Evolutionary conservation across 257 asterid genomes (phyloP).

Genomic region (Solanum clarkiae): DNA sequence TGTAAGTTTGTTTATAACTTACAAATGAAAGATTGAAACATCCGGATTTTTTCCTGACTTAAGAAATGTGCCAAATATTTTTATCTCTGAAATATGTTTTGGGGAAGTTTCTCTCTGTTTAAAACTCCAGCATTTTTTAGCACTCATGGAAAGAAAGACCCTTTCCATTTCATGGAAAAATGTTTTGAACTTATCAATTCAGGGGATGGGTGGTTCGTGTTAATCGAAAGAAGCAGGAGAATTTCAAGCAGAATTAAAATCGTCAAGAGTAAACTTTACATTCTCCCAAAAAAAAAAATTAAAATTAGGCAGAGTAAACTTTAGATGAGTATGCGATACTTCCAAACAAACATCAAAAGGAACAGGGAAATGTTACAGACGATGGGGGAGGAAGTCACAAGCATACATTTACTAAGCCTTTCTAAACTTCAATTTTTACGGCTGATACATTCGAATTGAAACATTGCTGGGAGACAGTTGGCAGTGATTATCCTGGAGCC

Average conservation of each 20-base stretch:
- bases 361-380: background rate
- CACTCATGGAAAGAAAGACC: background rate
- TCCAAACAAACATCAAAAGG: background rate
- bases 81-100: background rate
- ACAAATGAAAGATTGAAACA: background rate
- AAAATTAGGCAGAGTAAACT: background rate
- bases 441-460: background rate
- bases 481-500: background rate
- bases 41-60: background rate
- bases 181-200: background rate
- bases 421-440: background rate
- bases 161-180: background rate
- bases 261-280: background rate
- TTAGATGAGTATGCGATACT: background rate
- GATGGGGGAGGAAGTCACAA: background rate
- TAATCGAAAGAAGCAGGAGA: background rate
- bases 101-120: background rate
- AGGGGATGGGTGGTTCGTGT: background rate
- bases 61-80: background rate
- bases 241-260: background rate
- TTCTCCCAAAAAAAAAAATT: background rate
- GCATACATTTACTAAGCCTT: background rate
- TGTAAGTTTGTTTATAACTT: constrained; percentile 35
- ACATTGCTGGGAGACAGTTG: background rate
- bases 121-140: background rate